These are phyloP conservation scores for Aquilaria agallochum DNA, from an alignment of 441 rosid genomes.

Conservation along the genomic window DNA sequence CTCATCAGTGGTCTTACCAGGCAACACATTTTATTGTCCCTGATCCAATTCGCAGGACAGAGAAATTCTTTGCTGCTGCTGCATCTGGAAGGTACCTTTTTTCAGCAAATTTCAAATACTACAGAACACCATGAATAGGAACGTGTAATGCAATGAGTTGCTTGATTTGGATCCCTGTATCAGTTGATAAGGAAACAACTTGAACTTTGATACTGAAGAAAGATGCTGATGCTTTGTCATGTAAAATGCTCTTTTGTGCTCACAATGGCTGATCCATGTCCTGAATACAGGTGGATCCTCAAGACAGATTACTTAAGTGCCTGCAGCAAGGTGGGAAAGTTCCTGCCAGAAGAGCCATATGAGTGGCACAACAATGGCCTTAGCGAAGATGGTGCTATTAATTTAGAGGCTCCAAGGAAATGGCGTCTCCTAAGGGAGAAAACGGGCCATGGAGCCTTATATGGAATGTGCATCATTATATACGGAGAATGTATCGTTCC, in stretches of 20 bases:
- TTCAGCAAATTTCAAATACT: not conserved
- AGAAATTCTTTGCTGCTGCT: conserved; percentile 87
- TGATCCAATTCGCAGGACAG: conserved; percentile 77
- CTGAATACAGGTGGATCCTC: conserved; percentile 71
- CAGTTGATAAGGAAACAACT: too few species aligned
- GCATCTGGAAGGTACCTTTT: conserved; percentile 82
- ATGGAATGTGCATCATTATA: conserved; percentile 67
- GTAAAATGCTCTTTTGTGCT: not conserved
- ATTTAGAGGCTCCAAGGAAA: conserved; percentile 81
- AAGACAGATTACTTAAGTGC: conserved; percentile 76
- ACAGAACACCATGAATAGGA: too few species aligned
- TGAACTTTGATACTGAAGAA: too few species aligned
- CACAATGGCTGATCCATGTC: not conserved
- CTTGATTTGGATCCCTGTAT: too few species aligned
- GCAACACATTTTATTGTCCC: conserved; percentile 86
- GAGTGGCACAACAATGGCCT: conserved; percentile 81
- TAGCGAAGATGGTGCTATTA: conserved; percentile 80
- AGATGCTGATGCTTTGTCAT: not conserved
- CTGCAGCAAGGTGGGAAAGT: conserved; percentile 66
- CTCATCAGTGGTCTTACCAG: conserved; percentile 96
- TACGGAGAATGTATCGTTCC: conserved; percentile 94
- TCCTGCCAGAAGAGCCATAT: conserved; percentile 68
- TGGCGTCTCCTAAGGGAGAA: conserved; percentile 82
- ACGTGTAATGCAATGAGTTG: too few species aligned
- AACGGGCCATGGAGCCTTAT: conserved; percentile 94